Base-by-base conservation (phyloP, 768 basidiomycete species). In the Artomyces pyxidatus region DNA sequence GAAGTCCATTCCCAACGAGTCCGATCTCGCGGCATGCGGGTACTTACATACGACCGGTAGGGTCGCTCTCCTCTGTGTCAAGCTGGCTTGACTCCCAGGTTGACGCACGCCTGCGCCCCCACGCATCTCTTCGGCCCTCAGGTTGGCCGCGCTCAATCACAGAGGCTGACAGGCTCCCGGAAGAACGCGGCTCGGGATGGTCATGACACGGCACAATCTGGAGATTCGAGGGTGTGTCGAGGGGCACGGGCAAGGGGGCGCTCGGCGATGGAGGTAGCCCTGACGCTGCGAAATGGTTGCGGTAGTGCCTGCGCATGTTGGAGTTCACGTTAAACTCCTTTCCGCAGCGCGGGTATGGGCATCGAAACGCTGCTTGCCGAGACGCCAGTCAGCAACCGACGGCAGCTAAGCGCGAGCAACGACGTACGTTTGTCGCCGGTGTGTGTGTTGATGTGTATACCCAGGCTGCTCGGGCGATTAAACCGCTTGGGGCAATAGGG, bases 261-360 rank as follows among this genome's bases (percentile, higher is more conserved):
- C n/a, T n/a, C n/a, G n/a, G n/a, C n/a, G n/a, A n/a, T n/a, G n/a
- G n/a, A n/a, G n/a, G n/a, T n/a, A n/a, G n/a, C n/a, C n/a, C 38
- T 23, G 48, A 26, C 16, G 55, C 39, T 21, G 54, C 51, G 39
- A 59, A 56, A 52, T 88, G 85, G 61, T 85, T 88, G 39, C 85
- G 72, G 61, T 80, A 82, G 58, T 89, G 87, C 5, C 87, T 71
- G 26, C 87, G 75, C 87, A 88, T 89, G 62, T 89, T 90, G 0
- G 84, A 86, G 61, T 87, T 86, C 41, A 88, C 88, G 54, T 87
- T 88, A 66, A 89, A 89, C 51, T 83, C 77, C 28, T 84, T 75
- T 32, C 81, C 82, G 61, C 86, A 88, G 37, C 79, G 75, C 6
- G 81, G 83, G 71, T 71, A 84, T 4, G 84, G 83, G 57, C 87